Evolutionary conservation across 169 alveolate species (phyloP), one percentile per base, ranked within the genome.

Genomic region (Cryptosporidium sp.): DNA sequence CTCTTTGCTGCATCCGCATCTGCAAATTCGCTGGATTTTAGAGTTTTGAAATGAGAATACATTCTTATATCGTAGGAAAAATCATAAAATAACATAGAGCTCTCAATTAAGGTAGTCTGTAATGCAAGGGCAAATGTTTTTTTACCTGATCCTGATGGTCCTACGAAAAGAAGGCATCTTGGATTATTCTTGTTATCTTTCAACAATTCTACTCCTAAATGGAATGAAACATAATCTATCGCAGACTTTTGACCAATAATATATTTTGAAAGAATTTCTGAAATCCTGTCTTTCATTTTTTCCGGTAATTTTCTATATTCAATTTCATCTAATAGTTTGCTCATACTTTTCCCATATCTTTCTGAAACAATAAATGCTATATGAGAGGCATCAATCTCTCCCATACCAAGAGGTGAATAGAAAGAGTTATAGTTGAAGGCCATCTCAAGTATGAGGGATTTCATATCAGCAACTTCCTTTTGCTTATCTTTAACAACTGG

Each of bases 351-450:
- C 9, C 62, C 50, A 71, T 33, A 31, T 9, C n/a, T 71, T n/a
- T 71, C 55, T 10, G 85, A 71, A 23, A 71, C 26, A 31, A 71
- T 52, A 71, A 31, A 71, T 29, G 85, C 85, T 41, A 71, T 71
- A 51, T 71, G 85, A 33, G 85, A 48, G 7, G 85, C 85, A 51
- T 71, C 85, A 23, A 71, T 52, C 51, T 71, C 85, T 26, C 85
- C 85, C 50, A 71, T 71, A 7, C 69, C 69, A 23, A 52, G 50
- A 14, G 85, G 85, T 31, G 70, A 43, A 8, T 50, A 50, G 5
- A 69, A 37, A 23, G n/a, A 48, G 21, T 33, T 23, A 10, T 45
- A 71, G 51, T 71, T 50, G 18, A 71, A 50, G 6, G 85, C 12
- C 55, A 71, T 71, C 21, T 71, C 69, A 33, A n/a, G 50, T 21